These are phyloP conservation scores for Luvunga scandens DNA, from an alignment of 345 rosid species.

Conservation along the genomic window DNA sequence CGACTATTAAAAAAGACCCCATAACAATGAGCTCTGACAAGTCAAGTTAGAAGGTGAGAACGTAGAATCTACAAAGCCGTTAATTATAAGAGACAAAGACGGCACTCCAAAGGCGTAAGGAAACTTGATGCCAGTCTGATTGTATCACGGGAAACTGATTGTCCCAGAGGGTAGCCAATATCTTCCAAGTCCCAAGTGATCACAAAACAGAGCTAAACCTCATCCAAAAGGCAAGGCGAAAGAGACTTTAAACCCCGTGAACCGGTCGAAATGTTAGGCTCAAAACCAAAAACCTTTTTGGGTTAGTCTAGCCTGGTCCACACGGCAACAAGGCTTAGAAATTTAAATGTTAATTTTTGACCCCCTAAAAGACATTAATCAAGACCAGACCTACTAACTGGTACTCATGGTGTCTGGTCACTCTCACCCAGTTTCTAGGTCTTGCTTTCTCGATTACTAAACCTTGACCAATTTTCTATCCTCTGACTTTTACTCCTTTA, in stretches of 20 bases:
- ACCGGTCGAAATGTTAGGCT: constrained; percentile 6
- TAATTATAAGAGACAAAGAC: not conserved
- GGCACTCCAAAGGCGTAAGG: not conserved
- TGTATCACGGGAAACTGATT: not conserved
- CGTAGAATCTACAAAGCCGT: not conserved
- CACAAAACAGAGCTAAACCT: not conserved
- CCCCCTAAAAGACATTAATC: constrained; percentile 4
- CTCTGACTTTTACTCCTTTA: not conserved
- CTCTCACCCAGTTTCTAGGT: not conserved
- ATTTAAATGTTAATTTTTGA: constrained; percentile 7
- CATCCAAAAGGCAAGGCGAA: not conserved
- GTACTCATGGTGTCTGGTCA: not conserved
- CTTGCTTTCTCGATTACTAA: constrained; percentile 6
- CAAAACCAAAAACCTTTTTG: not conserved
- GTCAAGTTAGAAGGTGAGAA: not conserved
- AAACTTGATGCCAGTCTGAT: not conserved
- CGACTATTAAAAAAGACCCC: no score
- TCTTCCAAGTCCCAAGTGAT: not conserved
- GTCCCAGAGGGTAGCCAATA: not conserved
- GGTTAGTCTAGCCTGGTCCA: constrained; percentile 7
- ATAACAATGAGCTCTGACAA: not conserved
- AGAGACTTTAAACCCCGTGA: not conserved
- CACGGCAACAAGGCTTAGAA: constrained; percentile 15
- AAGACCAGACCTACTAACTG: constrained; percentile 7
- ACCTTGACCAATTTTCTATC: constrained; percentile 5